Percentiles rank a stretch among this genome's conserved stretches.
phyloP scores from a whole-genome alignment of 2,329 filamentous ascomycete genomes.

The Celoporthe dispersa region DNA sequence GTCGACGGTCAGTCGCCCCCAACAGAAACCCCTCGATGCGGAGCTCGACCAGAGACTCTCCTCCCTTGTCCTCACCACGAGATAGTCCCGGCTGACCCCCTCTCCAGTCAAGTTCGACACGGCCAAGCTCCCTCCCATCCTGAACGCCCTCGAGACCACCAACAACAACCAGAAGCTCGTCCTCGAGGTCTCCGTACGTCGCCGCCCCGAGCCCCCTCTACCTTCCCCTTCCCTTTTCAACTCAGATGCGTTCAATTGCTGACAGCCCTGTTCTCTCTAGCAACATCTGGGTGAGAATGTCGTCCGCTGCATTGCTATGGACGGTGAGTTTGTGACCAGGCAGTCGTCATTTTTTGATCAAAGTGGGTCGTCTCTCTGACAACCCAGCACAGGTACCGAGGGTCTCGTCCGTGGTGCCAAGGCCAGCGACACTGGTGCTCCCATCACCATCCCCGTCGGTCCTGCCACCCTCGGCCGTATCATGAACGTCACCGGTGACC shows the following conservation, averaged over 20 bases:
- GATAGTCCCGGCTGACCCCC: conserved; percentile 32
- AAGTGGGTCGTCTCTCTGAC: conserved; percentile 26
- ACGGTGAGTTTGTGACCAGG: conserved; percentile 69
- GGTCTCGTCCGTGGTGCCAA: conserved; percentile 94
- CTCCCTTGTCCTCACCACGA: not conserved
- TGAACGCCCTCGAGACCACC: conserved; percentile 90
- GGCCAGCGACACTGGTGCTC: conserved; percentile 85
- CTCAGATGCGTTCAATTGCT: conserved; percentile 35
- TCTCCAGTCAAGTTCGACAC: conserved; percentile 90
- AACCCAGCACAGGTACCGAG: conserved; percentile 77
- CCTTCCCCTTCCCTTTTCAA: not conserved
- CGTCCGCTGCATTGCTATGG: conserved; percentile 99
- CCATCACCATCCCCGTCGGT: conserved; percentile 97
- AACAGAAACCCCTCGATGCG: conserved; percentile 11
- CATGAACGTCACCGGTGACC: conserved; percentile 99
- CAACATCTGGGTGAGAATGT: conserved; percentile 99
- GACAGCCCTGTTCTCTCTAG: conserved; percentile 58
- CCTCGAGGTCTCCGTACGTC: conserved; percentile 89
- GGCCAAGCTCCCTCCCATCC: conserved; percentile 92
- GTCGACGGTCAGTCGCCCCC: conserved; percentile 86
- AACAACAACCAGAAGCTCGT: conserved; percentile 95
- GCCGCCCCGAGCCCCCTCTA: conserved; percentile 5
- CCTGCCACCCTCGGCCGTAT: conserved; percentile 94
- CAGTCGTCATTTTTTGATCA: conserved; percentile 22
- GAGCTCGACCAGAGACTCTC: conserved; percentile 25